Evolutionary conservation across 1,139 yeast species (phyloP).

Genomic region (Kurtzmaniella quercitrusa): DNA sequence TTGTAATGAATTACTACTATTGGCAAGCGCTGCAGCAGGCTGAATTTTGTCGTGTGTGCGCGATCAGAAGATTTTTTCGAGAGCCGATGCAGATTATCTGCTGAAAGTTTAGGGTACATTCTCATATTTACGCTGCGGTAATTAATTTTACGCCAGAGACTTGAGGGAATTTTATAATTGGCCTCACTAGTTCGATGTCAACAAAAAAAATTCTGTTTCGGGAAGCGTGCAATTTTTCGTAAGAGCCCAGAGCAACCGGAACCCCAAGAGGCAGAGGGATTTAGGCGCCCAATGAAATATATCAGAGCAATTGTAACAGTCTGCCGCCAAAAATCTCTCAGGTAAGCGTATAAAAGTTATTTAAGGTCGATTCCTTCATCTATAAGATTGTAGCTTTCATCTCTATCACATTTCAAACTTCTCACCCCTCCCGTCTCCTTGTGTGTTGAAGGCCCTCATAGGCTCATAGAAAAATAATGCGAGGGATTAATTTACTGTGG

Average conservation of each 20-base stretch:
- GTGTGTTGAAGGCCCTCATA: too few relatives aligned
- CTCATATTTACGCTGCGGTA: constrained; percentile 8
- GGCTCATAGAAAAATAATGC: too few relatives aligned
- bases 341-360: too few relatives aligned
- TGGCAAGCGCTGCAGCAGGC: neutral
- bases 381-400: too few relatives aligned
- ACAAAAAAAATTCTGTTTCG: constrained; percentile 1
- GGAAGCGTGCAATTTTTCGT: neutral
- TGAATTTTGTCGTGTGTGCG: neutral
- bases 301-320: too few relatives aligned
- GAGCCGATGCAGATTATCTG: neutral
- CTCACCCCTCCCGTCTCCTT: neutral
- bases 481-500: neutral
- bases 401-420: too few relatives aligned
- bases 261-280: neutral
- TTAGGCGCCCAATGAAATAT: neutral
- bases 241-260: neutral
- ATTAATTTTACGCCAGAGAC: constrained; percentile 7
- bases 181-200: neutral
- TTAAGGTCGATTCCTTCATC: too few relatives aligned
- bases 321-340: too few relatives aligned
- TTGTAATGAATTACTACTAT: neutral
- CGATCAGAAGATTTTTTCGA: neutral
- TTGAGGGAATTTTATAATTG: constrained; percentile 9
- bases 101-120: neutral